A percentile compares a stretch with the other conserved stretches of the same genome.
Evolutionary conservation across 192 early-diverging fungal genomes (phyloP).

Genomic region (Umbelopsis sp.): DNA sequence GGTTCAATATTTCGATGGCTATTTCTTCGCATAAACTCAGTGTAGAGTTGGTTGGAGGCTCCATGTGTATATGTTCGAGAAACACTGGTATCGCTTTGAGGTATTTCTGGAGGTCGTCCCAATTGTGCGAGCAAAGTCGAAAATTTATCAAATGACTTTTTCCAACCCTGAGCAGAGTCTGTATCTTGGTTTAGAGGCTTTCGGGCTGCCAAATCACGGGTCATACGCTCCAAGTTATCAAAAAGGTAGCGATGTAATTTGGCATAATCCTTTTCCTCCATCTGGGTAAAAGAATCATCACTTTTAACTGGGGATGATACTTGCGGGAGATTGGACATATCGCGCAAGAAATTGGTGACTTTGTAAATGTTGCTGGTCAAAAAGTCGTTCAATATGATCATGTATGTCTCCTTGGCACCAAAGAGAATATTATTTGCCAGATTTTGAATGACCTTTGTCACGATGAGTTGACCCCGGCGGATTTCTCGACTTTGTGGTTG

Average conservation of each 20-base stretch:
- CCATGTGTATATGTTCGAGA: constrained; percentile 52
- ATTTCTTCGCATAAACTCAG: constrained; percentile 76
- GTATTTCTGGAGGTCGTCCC: constrained; percentile 80
- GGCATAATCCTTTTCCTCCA: constrained; percentile 40
- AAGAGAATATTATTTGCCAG: constrained; percentile 95
- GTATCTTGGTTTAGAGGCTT: constrained; percentile 41
- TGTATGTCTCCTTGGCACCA: constrained; percentile 93
- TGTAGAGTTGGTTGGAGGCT: constrained; percentile 48
- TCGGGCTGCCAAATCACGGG: constrained; percentile 60
- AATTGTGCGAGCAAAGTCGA: constrained; percentile 84
- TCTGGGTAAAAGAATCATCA: background rate
- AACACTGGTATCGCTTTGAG: constrained; percentile 50
- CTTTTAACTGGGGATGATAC: background rate
- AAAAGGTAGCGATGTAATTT: constrained; percentile 63
- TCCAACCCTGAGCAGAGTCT: constrained; percentile 51
- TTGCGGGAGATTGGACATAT: constrained; percentile 61
- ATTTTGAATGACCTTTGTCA: constrained; percentile 96
- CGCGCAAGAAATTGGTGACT: constrained; percentile 77
- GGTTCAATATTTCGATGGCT: constrained; percentile 65
- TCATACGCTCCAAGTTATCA: constrained; percentile 71
- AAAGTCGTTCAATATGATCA: constrained; percentile 91
- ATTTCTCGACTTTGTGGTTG: constrained; percentile 69
- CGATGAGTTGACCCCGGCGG: constrained; percentile 84
- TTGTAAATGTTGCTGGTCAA: constrained; percentile 79
- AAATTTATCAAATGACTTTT: constrained; percentile 76